These are phyloP conservation scores for Calendula officinalis DNA, from an alignment of 129 eudicot species.

Conservation along the genomic window DNA sequence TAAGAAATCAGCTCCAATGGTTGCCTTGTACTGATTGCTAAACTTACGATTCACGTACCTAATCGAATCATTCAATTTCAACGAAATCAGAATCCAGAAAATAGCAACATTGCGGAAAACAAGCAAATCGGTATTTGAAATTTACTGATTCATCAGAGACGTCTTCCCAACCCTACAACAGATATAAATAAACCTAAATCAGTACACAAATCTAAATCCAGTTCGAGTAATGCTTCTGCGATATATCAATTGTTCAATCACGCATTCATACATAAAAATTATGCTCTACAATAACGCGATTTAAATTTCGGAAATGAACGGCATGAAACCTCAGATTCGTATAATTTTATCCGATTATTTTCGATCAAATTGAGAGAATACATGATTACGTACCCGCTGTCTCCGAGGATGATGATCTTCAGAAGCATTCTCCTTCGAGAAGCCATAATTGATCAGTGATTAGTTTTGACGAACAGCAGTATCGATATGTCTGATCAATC, in stretches of 20 bases:
- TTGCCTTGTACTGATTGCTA: constrained; percentile 73
- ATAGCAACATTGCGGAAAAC: neutral
- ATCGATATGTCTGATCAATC: neutral
- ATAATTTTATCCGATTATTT: neutral
- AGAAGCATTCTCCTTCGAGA: constrained; percentile 78
- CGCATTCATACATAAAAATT: neutral
- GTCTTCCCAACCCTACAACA: constrained; percentile 69
- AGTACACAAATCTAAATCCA: constrained; percentile 19
- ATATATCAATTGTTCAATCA: constrained; percentile 10
- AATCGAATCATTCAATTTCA: constrained; percentile 2
- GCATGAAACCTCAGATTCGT: constrained; percentile 2
- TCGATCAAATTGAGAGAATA: neutral
- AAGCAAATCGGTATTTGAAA: constrained; percentile 12
- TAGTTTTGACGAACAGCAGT: constrained; percentile 7
- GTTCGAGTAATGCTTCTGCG: neutral
- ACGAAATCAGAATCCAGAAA: constrained; percentile 15
- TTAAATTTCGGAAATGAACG: neutral
- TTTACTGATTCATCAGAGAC: constrained; percentile 73
- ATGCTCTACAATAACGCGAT: neutral
- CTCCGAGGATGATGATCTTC: constrained; percentile 74
- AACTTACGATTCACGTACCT: constrained; percentile 76
- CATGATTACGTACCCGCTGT: constrained; percentile 48
- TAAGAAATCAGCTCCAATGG: constrained; percentile 76
- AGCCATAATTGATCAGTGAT: constrained; percentile 40
- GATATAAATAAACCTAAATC: constrained; percentile 20